These are phyloP conservation scores for Ashbya aceris DNA, from an alignment of 1,139 yeast species.

Conservation along the genomic window DNA sequence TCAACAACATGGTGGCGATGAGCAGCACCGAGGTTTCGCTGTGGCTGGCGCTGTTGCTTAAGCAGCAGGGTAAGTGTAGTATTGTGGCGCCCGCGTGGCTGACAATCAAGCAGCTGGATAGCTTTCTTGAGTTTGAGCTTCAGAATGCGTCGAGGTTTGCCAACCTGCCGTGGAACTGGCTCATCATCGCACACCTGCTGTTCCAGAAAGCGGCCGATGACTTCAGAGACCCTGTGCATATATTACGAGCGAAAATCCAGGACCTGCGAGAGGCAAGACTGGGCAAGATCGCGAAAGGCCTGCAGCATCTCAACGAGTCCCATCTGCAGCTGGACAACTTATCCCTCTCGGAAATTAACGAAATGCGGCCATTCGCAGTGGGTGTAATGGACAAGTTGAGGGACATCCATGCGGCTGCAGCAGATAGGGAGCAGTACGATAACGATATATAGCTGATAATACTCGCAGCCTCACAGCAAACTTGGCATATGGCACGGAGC, in stretches of 20 bases:
- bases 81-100: slow-evolving; percentile 88
- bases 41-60: slow-evolving; percentile 80
- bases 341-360: slow-evolving; percentile 78
- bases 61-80: slow-evolving; percentile 77
- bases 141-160: slow-evolving; percentile 52
- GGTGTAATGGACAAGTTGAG: slow-evolving; percentile 72
- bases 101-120: slow-evolving; percentile 44
- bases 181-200: slow-evolving; percentile 64
- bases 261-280: slow-evolving; percentile 79
- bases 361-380: slow-evolving; percentile 71
- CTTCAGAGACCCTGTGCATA: slow-evolving; percentile 47
- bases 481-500: too few relatives aligned
- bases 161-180: slow-evolving; percentile 78
- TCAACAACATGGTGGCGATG: slow-evolving; percentile 46
- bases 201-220: slow-evolving; percentile 64
- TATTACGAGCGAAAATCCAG: slow-evolving; percentile 57
- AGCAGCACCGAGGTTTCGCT: slow-evolving; percentile 65
- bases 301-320: slow-evolving; percentile 68
- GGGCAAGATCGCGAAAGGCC: slow-evolving; percentile 73
- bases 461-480: too few relatives aligned
- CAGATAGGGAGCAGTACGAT: neutral
- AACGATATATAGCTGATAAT: too few relatives aligned
- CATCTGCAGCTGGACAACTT: slow-evolving; percentile 78
- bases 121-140: slow-evolving; percentile 60
- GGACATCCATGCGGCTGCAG: slow-evolving; percentile 35